phyloP scores from a whole-genome alignment of 192 early-diverging fungal genomes.

The Backusella morwellensis region DNA sequence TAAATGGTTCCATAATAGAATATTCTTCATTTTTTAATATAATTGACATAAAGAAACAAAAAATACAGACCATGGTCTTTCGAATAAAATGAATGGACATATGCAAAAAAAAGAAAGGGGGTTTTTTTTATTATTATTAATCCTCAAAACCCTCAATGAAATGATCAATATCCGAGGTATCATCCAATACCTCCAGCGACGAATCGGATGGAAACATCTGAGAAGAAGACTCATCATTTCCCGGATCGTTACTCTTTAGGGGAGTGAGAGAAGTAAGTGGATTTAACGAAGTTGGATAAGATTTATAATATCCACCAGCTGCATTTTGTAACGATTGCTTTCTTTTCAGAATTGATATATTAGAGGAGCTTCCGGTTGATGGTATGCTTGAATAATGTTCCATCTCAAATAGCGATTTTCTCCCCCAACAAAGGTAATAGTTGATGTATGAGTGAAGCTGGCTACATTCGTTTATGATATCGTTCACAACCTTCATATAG shows the following conservation, averaged over 20 bases:
- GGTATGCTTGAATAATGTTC: not conserved
- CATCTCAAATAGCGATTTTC: constrained; percentile 14
- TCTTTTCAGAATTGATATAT: not conserved
- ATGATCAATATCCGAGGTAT: not conserved
- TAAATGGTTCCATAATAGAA: not conserved
- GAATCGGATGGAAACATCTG: not conserved
- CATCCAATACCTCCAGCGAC: not conserved
- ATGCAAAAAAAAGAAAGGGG: not conserved
- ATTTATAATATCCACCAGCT: not conserved
- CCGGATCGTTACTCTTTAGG: not conserved
- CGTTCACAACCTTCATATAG: not conserved
- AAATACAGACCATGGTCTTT: too few species aligned
- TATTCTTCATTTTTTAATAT: not conserved
- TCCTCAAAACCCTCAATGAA: not conserved
- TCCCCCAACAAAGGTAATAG: constrained; percentile 16
- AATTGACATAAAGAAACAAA: not conserved
- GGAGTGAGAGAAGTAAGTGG: not conserved
- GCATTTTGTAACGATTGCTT: not conserved
- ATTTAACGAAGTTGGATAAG: not conserved
- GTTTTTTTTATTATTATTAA: not conserved
- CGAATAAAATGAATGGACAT: too few species aligned
- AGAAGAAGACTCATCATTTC: not conserved
- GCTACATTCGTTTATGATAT: not conserved
- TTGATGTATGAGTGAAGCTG: not conserved
- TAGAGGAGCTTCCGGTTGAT: not conserved